Base-by-base conservation (phyloP, 2,329 filamentous ascomycete genomes). In the Aspergillus sclerotialis region DNA sequence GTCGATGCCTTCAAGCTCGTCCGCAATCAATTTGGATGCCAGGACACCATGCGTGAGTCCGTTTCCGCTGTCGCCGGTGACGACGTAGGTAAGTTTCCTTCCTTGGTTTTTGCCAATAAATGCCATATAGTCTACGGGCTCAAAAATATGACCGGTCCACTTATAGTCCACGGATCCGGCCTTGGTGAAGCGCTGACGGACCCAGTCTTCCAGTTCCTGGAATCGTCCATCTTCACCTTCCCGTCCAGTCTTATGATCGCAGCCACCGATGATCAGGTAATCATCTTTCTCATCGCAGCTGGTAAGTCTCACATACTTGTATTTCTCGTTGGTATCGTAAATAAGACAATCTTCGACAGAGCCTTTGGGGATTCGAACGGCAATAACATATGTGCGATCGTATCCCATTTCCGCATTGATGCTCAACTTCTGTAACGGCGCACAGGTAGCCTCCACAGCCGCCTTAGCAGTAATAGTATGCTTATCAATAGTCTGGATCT, bases 191-290 rank as follows among this genome's bases (percentile, higher is more conserved):
- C 74, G 67, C 31, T 69, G 64, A 5, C 71, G 64, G 1, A 63
- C 63, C 75, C 73, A 78, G 0, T 48, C 46, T 48, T 75, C 72
- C 4, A 78, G 63, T 43, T 75, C 68, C 2, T 58, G 53, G 38
- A 71, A 75, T 5, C 69, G 66, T 0, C 62, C 63, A 1, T 56
- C 48, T 2, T 67, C 58, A 2, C 64, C 55, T 28, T 69, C 65
- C 42, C 76, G 71, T 0, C 73, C 73, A n/a, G 76, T 72, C 48
- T 74, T 73, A 58, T 78, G 74, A 44, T 77, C 74, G 32, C 69
- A 68, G 2, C 74, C 74, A 5, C 73, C 74, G 5, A 76, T 63
- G 4, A 78, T 56, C 31, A 78, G 48, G 49, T 76, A 77, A 43
- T 76, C 73, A 28, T 74, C 54, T 35, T 68, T 54, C 0, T 69